phyloP scores from a whole-genome alignment of 805 yeast species.

The Torulaspora gathmanii region DNA sequence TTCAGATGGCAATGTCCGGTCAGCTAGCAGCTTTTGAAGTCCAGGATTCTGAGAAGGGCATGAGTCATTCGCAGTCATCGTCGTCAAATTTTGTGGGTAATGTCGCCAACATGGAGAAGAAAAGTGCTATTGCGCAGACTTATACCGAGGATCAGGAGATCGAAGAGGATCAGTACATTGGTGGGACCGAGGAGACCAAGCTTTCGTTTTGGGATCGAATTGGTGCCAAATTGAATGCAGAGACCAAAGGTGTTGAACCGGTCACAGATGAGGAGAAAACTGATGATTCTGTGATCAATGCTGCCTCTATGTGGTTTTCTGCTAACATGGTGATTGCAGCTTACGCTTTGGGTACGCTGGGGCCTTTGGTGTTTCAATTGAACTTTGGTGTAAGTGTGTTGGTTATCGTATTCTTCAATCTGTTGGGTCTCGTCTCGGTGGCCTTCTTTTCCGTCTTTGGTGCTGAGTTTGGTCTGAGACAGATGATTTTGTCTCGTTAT shows the following conservation, averaged over 20 bases:
- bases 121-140: slow-evolving; percentile 3
- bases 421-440: slow-evolving; percentile 70
- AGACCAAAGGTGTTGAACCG: slow-evolving; percentile 74
- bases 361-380: slow-evolving; percentile 57
- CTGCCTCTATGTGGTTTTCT: slow-evolving; percentile 87
- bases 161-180: slow-evolving; percentile 10
- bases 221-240: slow-evolving; percentile 39
- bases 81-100: slow-evolving; percentile 1
- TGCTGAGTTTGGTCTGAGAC: slow-evolving; percentile 80
- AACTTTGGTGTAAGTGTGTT: slow-evolving; percentile 70
- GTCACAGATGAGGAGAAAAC: slow-evolving; percentile 74
- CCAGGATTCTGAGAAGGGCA: slow-evolving; percentile 8
- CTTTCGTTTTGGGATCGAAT: slow-evolving; percentile 23
- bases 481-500: slow-evolving; percentile 74
- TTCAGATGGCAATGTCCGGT: not conserved
- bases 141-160: slow-evolving; percentile 6
- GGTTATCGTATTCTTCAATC: slow-evolving; percentile 64
- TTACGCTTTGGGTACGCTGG: slow-evolving; percentile 69
- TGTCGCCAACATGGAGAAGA: slow-evolving; percentile 6
- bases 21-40: slow-evolving; percentile 7
- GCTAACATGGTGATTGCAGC: slow-evolving; percentile 87
- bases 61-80: slow-evolving; percentile 9
- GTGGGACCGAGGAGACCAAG: slow-evolving; percentile 17
- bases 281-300: slow-evolving; percentile 57
- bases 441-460: slow-evolving; percentile 82